Evolutionary conservation across 805 yeast species (phyloP).

Genomic region (Candida sanyiensis): DNA sequence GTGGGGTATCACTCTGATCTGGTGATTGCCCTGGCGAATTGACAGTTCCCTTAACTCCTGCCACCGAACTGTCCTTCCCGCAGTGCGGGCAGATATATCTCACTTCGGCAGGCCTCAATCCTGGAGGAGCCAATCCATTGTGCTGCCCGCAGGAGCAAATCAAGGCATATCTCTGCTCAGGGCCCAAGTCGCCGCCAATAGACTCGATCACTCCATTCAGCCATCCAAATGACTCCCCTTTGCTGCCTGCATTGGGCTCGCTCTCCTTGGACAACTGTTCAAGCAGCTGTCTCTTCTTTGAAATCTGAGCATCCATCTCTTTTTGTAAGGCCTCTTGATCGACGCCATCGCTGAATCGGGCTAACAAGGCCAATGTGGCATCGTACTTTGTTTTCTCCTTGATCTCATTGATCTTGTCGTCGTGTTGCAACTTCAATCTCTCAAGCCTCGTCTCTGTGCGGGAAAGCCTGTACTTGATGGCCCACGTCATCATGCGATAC

Average conservation of each 20-base stretch:
- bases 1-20: not conserved
- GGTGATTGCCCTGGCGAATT: constrained; percentile 15
- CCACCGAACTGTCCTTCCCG: constrained; percentile 8
- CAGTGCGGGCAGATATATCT: constrained; percentile 63
- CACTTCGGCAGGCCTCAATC: constrained; percentile 44
- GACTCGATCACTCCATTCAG: constrained; percentile 37
- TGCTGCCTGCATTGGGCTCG: not conserved
- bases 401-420: constrained; percentile 55
- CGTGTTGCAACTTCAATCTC: constrained; percentile 40
- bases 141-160: constrained; percentile 69
- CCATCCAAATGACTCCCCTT: constrained; percentile 26
- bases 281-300: constrained; percentile 33
- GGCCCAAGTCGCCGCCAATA: constrained; percentile 54
- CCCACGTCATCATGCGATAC: constrained; percentile 1
- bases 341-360: constrained; percentile 52
- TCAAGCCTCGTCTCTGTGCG: constrained; percentile 21
- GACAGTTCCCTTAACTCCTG: constrained; percentile 28
- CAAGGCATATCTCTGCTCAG: constrained; percentile 61
- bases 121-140: constrained; percentile 80
- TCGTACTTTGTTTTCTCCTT: constrained; percentile 70
- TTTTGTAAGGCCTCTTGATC: constrained; percentile 32
- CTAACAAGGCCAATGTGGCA: constrained; percentile 67
- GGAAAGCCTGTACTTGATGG: constrained; percentile 9
- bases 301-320: constrained; percentile 38
- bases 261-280: constrained; percentile 17